Percentiles rank a stretch among this genome's conserved stretches.
These are phyloP conservation scores for Casuarina cunninghamiana DNA, from an alignment of 306 rosid species.

Conservation along the genomic window DNA sequence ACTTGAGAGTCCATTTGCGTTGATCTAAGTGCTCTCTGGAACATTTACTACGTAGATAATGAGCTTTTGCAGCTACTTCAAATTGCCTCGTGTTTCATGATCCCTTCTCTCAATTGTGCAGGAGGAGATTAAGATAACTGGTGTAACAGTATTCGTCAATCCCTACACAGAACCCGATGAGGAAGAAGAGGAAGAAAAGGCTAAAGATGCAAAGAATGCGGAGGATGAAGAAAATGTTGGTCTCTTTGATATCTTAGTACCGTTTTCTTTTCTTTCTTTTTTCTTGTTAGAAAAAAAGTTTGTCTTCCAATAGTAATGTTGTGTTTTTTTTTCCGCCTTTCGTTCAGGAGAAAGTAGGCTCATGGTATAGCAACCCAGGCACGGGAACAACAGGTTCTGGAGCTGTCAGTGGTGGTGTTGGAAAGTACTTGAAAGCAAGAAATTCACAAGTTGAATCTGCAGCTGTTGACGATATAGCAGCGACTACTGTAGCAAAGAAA, in stretches of 20 bases:
- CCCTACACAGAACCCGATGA: slow-evolving; percentile 93
- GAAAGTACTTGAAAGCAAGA: slow-evolving; percentile 80
- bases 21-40: slow-evolving; percentile 10
- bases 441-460: slow-evolving; percentile 51
- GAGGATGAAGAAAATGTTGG: slow-evolving; percentile 84
- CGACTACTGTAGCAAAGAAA: slow-evolving; percentile 58
- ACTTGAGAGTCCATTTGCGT: slow-evolving; percentile 27
- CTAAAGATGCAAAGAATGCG: slow-evolving; percentile 54
- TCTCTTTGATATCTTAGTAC: slow-evolving; percentile 26
- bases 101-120: slow-evolving; percentile 35
- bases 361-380: slow-evolving; percentile 90
- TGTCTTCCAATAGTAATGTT: background rate
- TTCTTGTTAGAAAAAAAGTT: background rate
- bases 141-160: slow-evolving; percentile 75
- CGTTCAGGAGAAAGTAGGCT: slow-evolving; percentile 76
- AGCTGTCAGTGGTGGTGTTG: slow-evolving; percentile 66
- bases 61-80: slow-evolving; percentile 1
- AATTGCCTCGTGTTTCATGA: slow-evolving; percentile 12
- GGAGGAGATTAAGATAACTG: slow-evolving; percentile 94
- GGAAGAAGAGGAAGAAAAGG: slow-evolving; percentile 63
- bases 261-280: slow-evolving; percentile 18
- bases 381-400: slow-evolving; percentile 63
- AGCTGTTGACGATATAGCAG: slow-evolving; percentile 35
- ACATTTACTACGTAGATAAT: slow-evolving; percentile 12
- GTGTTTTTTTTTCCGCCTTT: slow-evolving; percentile 16